These are phyloP conservation scores for Canavalia ensiformis DNA, from an alignment of 306 rosid species.

Conservation along the genomic window DNA sequence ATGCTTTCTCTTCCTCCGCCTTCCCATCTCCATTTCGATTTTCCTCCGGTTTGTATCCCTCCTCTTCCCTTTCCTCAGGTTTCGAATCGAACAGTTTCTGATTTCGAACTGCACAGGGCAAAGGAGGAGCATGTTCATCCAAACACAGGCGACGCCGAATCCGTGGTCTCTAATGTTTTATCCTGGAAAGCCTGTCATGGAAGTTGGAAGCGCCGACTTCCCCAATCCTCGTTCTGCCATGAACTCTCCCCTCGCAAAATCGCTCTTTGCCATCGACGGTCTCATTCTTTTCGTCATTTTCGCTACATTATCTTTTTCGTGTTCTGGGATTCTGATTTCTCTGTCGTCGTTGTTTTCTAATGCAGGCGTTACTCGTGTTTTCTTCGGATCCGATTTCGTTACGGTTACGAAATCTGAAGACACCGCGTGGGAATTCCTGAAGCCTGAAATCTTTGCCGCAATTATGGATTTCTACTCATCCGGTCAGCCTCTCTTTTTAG, in stretches of 20 bases:
- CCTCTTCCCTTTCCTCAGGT: conserved; percentile 1
- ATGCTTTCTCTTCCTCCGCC: conserved; percentile 40
- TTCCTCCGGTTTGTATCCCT: conserved; percentile 36
- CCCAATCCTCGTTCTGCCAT: conserved; percentile 88
- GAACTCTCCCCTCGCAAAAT: conserved; percentile 89
- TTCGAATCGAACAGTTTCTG: neutral
- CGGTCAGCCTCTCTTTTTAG: conserved; percentile 84
- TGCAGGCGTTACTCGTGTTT: conserved; percentile 47
- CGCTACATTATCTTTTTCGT: neutral
- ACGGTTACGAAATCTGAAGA: conserved; percentile 92
- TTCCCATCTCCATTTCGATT: conserved; percentile 33
- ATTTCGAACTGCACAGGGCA: conserved; percentile 13
- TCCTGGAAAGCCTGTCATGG: conserved; percentile 68
- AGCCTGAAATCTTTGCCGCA: conserved; percentile 92
- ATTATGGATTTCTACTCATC: conserved; percentile 97
- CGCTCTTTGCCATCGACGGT: conserved; percentile 83
- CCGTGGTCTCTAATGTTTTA: conserved; percentile 54
- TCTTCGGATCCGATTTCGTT: conserved; percentile 94
- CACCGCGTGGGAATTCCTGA: conserved; percentile 81
- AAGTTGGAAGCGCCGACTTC: conserved; percentile 94
- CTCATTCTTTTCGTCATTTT: neutral
- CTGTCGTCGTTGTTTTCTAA: neutral
- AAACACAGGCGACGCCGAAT: conserved; percentile 54
- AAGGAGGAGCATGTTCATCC: conserved; percentile 52
- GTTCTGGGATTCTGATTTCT: neutral